These are phyloP conservation scores for Colletotrichum falcatum DNA, from an alignment of 2,329 filamentous ascomycete species.

Conservation along the genomic window DNA sequence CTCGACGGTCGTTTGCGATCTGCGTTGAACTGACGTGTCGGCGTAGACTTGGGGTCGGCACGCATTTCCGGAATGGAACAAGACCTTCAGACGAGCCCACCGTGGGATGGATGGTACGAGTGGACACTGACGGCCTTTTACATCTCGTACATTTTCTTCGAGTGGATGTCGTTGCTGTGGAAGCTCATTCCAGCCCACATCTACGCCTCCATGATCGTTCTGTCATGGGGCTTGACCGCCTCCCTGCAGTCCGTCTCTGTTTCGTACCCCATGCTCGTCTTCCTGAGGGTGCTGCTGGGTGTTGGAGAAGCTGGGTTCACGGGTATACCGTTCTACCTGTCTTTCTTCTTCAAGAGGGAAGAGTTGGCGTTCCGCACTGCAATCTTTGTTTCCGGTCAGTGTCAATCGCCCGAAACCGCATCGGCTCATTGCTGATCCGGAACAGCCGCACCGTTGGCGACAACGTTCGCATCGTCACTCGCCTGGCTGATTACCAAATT, in stretches of 20 bases:
- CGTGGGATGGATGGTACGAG: conserved; percentile 63
- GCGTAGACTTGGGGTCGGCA: conserved; percentile 71
- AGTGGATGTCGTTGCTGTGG: conserved; percentile 75
- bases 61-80: conserved; percentile 72
- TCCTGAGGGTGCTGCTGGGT: conserved; percentile 68
- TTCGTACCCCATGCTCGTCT: conserved; percentile 71
- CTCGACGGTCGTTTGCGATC: neutral
- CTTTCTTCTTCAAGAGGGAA: conserved; percentile 72
- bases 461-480: conserved; percentile 82
- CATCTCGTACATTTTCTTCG: conserved; percentile 71
- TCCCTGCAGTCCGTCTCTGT: conserved; percentile 77
- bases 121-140: conserved; percentile 74
- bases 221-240: conserved; percentile 83
- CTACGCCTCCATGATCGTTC: conserved; percentile 71
- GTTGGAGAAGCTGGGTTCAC: conserved; percentile 75
- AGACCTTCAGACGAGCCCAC: conserved; percentile 66
- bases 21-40: conserved; percentile 8
- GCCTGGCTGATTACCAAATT: conserved; percentile 83
- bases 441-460: conserved; percentile 83
- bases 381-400: conserved; percentile 80
- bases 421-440: conserved; percentile 53
- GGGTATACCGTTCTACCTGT: conserved; percentile 72
- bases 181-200: conserved; percentile 70
- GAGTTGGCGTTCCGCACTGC: conserved; percentile 89
- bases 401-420: neutral